A percentile compares a stretch with the other conserved stretches of the same genome.
These are phyloP conservation scores for Aspergillus sp. DNA, from an alignment of 2,329 filamentous ascomycete species.

Conservation along the genomic window DNA sequence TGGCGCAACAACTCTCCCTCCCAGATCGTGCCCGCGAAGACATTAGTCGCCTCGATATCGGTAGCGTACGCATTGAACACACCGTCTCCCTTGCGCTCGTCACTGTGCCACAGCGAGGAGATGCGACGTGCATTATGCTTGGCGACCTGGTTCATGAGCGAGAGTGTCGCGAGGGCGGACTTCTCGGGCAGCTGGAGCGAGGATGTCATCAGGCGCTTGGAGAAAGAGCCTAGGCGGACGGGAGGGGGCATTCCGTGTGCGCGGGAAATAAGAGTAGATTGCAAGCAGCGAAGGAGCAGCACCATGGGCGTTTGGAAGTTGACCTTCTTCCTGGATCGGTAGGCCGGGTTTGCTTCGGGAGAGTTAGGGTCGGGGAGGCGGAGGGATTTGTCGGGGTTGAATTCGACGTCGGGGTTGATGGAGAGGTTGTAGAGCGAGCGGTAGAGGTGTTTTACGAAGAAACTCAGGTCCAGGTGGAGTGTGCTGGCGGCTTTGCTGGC, in stretches of 20 bases:
- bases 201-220: slow-evolving; percentile 82
- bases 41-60: slow-evolving; percentile 83
- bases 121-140: slow-evolving; percentile 82
- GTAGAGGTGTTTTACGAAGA: slow-evolving; percentile 94
- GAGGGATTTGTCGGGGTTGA: slow-evolving; percentile 69
- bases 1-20: slow-evolving; percentile 82
- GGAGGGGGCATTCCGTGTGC: slow-evolving; percentile 75
- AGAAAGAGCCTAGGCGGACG: slow-evolving; percentile 83
- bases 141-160: slow-evolving; percentile 74
- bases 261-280: slow-evolving; percentile 76
- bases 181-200: slow-evolving; percentile 89
- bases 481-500: slow-evolving; percentile 78
- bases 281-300: slow-evolving; percentile 82
- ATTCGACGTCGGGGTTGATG: slow-evolving; percentile 82
- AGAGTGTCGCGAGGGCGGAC: slow-evolving; percentile 76
- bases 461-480: slow-evolving; percentile 86
- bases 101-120: slow-evolving; percentile 85
- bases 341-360: slow-evolving; percentile 39
- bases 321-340: slow-evolving; percentile 65
- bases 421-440: slow-evolving; percentile 76
- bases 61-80: slow-evolving; percentile 72
- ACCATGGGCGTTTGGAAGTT: slow-evolving; percentile 96
- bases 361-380: slow-evolving; percentile 67
- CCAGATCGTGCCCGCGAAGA: slow-evolving; percentile 88
- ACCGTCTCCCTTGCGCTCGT: slow-evolving; percentile 89